phyloP scores from a whole-genome alignment of 768 basidiomycete species.

The Collybia mongolica region DNA sequence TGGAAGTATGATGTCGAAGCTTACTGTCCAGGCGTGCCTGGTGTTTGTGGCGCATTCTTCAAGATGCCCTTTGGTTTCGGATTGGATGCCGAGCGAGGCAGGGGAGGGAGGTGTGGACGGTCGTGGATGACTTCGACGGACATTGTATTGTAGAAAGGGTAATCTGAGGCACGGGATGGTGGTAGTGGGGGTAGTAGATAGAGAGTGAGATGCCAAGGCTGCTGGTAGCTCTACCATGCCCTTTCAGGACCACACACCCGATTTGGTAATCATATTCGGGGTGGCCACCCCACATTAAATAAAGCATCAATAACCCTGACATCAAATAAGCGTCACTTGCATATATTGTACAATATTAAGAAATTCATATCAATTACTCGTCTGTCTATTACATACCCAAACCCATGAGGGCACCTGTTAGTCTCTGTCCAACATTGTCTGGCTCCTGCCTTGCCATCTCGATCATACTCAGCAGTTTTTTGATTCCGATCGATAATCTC shows the following conservation, averaged over 20 bases:
- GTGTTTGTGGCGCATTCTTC: constrained; percentile 69
- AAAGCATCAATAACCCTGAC: no score
- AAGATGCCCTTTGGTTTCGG: constrained; percentile 86
- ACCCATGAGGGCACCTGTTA: constrained; percentile 63
- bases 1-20: not conserved
- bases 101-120: constrained; percentile 42
- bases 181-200: no score
- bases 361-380: not conserved
- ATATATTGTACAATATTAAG: not conserved
- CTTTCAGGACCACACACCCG: no score
- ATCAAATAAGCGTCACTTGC: no score
- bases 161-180: no score
- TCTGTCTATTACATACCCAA: constrained; percentile 31
- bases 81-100: constrained; percentile 62
- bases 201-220: no score
- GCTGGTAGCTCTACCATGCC: no score
- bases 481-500: constrained; percentile 82
- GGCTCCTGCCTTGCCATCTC: constrained; percentile 99
- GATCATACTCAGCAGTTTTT: constrained; percentile 85
- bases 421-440: constrained; percentile 71
- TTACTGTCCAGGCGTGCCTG: constrained; percentile 48
- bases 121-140: constrained; percentile 31
- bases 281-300: no score
- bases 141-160: not conserved
- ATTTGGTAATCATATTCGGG: no score